Percentiles rank a stretch among this genome's conserved stretches.
phyloP scores from a whole-genome alignment of 2,329 filamentous ascomycete genomes.

The Lasiodiplodia citricola region DNA sequence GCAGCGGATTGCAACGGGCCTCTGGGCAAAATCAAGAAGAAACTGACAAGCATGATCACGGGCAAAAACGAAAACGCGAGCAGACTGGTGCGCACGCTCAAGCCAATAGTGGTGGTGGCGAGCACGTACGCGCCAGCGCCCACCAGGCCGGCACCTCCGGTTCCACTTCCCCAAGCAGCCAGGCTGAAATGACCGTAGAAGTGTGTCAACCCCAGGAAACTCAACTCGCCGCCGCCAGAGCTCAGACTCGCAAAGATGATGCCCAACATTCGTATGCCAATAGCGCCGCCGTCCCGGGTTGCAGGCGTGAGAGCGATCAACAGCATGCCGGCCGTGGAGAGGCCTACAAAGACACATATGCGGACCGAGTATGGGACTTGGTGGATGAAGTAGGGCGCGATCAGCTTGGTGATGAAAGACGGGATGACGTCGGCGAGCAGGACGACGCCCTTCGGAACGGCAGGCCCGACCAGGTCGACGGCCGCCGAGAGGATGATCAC shows the following conservation, averaged over 20 bases:
- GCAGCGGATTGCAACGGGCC: constrained; percentile 62
- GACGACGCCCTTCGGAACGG: constrained; percentile 87
- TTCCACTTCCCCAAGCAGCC: constrained; percentile 91
- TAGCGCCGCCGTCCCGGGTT: constrained; percentile 61
- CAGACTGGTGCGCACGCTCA: constrained; percentile 76
- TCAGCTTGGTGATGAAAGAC: constrained; percentile 84
- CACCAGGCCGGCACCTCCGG: constrained; percentile 83
- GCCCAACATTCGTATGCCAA: constrained; percentile 78
- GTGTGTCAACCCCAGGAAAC: constrained; percentile 88
- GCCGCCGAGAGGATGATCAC: constrained; percentile 95
- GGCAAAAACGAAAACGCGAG: constrained; percentile 81
- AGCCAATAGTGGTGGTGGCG: constrained; percentile 78
- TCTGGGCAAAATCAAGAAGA: constrained; percentile 79
- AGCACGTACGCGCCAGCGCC: constrained; percentile 88
- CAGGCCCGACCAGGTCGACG: constrained; percentile 88
- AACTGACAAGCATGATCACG: constrained; percentile 80
- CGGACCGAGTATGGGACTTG: constrained; percentile 79
- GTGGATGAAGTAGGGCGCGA: constrained; percentile 94
- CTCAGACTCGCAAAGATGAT: constrained; percentile 85
- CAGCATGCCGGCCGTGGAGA: constrained; percentile 87
- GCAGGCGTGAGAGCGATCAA: constrained; percentile 80
- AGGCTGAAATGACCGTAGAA: constrained; percentile 89
- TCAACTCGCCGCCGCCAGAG: constrained; percentile 86
- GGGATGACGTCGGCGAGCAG: constrained; percentile 92
- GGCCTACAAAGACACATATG: constrained; percentile 72